phyloP scores from a whole-genome alignment of 2,329 filamentous ascomycete species.

The Dactylonectria estremocensis region DNA sequence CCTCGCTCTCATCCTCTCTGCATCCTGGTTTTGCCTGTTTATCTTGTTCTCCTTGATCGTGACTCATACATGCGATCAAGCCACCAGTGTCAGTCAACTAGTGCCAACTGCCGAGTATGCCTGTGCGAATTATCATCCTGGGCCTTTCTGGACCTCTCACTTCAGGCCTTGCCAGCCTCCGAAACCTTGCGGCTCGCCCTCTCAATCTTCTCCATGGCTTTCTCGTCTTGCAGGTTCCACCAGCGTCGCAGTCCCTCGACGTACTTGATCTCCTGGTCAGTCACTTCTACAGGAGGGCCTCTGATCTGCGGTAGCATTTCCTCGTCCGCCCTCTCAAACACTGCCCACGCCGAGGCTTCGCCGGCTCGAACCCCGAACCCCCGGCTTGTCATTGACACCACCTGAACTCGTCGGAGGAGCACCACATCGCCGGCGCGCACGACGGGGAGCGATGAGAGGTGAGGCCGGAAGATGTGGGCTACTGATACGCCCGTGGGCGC shows the following conservation, averaged over 20 bases:
- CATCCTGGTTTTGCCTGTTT: slow-evolving; percentile 19
- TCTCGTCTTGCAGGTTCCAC: slow-evolving; percentile 65
- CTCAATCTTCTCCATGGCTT: slow-evolving; percentile 63
- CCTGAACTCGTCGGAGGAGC: slow-evolving; percentile 70
- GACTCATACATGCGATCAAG: slow-evolving; percentile 29
- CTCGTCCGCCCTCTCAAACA: slow-evolving; percentile 65
- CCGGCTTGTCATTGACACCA: slow-evolving; percentile 67
- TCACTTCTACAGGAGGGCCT: slow-evolving; percentile 72
- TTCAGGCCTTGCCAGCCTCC: slow-evolving; percentile 46
- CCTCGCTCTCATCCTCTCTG: background rate
- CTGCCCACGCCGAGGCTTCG: slow-evolving; percentile 73
- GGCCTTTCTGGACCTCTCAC: slow-evolving; percentile 31
- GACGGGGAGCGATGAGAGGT: slow-evolving; percentile 69
- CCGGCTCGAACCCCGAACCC: slow-evolving; percentile 70
- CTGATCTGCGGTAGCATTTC: slow-evolving; percentile 67
- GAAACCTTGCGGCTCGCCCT: slow-evolving; percentile 59
- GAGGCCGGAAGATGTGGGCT: slow-evolving; percentile 72
- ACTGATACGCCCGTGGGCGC: slow-evolving; percentile 66
- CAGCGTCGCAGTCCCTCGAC: slow-evolving; percentile 65
- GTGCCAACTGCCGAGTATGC: slow-evolving; percentile 17
- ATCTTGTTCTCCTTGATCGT: slow-evolving; percentile 24
- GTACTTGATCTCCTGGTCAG: slow-evolving; percentile 64
- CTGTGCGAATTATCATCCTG: slow-evolving; percentile 26
- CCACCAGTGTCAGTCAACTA: background rate
- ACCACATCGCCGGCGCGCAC: slow-evolving; percentile 71